A percentile compares a stretch with the other conserved stretches of the same genome.
Evolutionary conservation across 306 rosid species (phyloP).

Genomic region (Cicer cuneatum): DNA sequence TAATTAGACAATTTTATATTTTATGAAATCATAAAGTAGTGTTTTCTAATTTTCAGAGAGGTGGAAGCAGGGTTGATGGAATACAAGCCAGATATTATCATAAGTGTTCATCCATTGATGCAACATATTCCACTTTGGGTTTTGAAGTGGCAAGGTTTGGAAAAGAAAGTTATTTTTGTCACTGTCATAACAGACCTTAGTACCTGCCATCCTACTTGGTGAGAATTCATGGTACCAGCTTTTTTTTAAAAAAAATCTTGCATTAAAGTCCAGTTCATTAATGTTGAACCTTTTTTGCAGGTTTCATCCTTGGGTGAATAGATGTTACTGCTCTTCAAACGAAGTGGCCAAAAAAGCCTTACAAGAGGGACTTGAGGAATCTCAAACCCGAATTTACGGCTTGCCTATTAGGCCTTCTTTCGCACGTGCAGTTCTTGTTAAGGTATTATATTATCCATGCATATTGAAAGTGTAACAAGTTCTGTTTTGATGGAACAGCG

Average conservation of each 20-base stretch:
- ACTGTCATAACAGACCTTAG: conserved; percentile 91
- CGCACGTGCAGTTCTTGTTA: conserved; percentile 82
- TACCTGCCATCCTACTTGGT: conserved; percentile 97
- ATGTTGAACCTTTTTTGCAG: conserved; percentile 49
- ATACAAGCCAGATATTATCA: conserved; percentile 89
- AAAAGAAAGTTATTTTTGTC: conserved; percentile 85
- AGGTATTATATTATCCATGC: conserved; percentile 43
- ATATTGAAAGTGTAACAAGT: conserved; percentile 1
- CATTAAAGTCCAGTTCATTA: conserved; percentile 14
- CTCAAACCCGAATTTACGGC: conserved; percentile 74
- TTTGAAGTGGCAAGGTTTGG: conserved; percentile 97
- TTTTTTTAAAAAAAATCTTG: conserved; percentile 6
- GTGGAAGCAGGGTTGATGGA: conserved; percentile 98
- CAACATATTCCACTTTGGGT: conserved; percentile 99
- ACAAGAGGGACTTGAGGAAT: conserved; percentile 78
- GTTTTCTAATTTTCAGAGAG: conserved; percentile 65
- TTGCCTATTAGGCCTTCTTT: conserved; percentile 96
- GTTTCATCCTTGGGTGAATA: conserved; percentile 95
- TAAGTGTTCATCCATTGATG: conserved; percentile 98
- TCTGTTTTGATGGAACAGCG: conserved; percentile 25
- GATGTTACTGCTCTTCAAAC: conserved; percentile 92
- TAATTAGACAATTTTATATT: neutral
- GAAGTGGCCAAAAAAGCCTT: conserved; percentile 86
- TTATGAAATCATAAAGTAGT: conserved; percentile 16
- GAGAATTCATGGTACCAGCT: conserved; percentile 28